These are phyloP conservation scores for Macrophomina tecta DNA, from an alignment of 2,329 filamentous ascomycete species.

Conservation along the genomic window DNA sequence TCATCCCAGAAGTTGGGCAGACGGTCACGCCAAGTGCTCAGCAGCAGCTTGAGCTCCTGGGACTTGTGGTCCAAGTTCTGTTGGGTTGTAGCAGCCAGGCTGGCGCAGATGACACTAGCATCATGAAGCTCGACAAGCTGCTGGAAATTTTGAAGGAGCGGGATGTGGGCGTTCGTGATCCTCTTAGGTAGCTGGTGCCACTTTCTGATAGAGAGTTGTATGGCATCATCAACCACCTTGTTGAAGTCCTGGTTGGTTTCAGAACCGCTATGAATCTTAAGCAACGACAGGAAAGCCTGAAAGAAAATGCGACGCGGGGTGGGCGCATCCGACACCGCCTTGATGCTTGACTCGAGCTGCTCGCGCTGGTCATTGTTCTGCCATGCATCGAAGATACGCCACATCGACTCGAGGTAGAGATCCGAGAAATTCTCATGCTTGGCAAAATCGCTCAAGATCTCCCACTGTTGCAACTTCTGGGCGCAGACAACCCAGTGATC, in stretches of 20 bases:
- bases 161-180: constrained; percentile 94
- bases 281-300: constrained; percentile 95
- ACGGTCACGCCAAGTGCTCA: constrained; percentile 94
- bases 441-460: constrained; percentile 94
- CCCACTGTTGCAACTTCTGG: constrained; percentile 98
- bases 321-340: constrained; percentile 95
- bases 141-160: constrained; percentile 95
- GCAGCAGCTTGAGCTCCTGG: constrained; percentile 89
- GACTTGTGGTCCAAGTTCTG: constrained; percentile 91
- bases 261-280: constrained; percentile 91
- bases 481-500: constrained; percentile 98
- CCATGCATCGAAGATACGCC: constrained; percentile 97
- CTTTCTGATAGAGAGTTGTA: constrained; percentile 94
- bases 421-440: constrained; percentile 99
- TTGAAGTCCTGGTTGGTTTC: constrained; percentile 83
- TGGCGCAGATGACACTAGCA: constrained; percentile 94
- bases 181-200: constrained; percentile 97
- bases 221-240: constrained; percentile 92
- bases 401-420: constrained; percentile 90
- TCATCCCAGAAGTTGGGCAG: constrained; percentile 99
- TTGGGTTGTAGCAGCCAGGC: constrained; percentile 82
- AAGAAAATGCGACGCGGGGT: constrained; percentile 95
- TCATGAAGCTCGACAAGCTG: constrained; percentile 97
- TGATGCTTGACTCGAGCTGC: constrained; percentile 89
- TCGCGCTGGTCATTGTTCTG: constrained; percentile 84